These are phyloP conservation scores for Buddleja alternifolia DNA, from an alignment of 257 asterid genomes.

Conservation along the genomic window DNA sequence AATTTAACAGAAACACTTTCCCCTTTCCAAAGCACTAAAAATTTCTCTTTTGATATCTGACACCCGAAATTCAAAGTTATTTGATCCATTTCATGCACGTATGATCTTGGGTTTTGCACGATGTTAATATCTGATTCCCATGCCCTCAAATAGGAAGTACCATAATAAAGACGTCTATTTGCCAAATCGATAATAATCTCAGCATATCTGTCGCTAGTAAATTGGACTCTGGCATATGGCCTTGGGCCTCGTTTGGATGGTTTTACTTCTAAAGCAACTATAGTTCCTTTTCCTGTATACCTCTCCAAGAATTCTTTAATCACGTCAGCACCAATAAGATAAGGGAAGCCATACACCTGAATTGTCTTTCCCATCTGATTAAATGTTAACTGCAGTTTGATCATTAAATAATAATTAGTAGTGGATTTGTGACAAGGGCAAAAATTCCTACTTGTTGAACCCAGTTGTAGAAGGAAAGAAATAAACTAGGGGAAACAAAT, in stretches of 20 bases:
- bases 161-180: conserved; percentile 42
- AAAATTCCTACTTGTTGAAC: too few species aligned
- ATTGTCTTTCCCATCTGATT: conserved; percentile 41
- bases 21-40: conserved; percentile 55
- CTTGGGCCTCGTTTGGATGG: conserved; percentile 42
- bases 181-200: conserved; percentile 43
- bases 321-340: conserved; percentile 38
- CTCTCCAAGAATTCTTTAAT: conserved; percentile 48
- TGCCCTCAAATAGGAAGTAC: conserved; percentile 59
- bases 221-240: conserved; percentile 78
- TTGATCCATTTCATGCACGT: conserved; percentile 43
- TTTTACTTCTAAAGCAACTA: conserved; percentile 66
- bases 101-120: conserved; percentile 32
- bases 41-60: conserved; percentile 51
- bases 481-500: too few species aligned
- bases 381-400: not conserved
- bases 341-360: conserved; percentile 59
- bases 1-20: conserved; percentile 50
- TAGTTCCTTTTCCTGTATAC: conserved; percentile 46
- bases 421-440: too few species aligned
- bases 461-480: too few species aligned
- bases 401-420: not conserved
- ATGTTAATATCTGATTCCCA: conserved; percentile 44
- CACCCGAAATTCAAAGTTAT: conserved; percentile 65
- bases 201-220: conserved; percentile 33